Base-by-base conservation (phyloP, 208 protist species). In the Phytomonas sp. region DNA sequence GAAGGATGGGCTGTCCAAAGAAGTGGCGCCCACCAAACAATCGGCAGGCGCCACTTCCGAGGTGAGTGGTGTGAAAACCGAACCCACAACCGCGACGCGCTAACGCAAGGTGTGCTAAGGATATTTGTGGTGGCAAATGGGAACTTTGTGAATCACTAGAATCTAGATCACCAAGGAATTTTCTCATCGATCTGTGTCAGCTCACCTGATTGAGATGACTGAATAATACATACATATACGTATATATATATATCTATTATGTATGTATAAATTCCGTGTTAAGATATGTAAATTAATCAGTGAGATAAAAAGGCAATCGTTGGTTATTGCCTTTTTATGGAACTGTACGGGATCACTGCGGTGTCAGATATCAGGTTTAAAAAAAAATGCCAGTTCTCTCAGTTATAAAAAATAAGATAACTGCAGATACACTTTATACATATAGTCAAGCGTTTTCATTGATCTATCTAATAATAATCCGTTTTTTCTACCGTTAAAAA, bases 401-500 rank as follows among this genome's bases (percentile, higher is more conserved):
- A 12, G 7, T 10, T 40, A 40, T 49, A 49, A 49, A 49, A 49
- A 23, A 23, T 49, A 23, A 49, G 2, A 49, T 23, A 12, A 49
- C 7, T 49, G 3, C 19, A 49, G 40, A 49, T 16, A 49, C 40
- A 49, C 14, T 49, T 49, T 19, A 49, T 12, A 49, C 19, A 49
- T 4, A 49, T 19, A 23, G 40, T 64, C 19, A 23, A 42, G 36
- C 60, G 60, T 65, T 67, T 61, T 69, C 4, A 61, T 68, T 68
- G 60, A 65, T 72, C 26, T 69, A 65, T 65, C 6, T 63, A 32
- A 66, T 33, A 56, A 32, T 29, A 32, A 56, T 10, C 60, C 60
- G 2, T 65, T 65, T 42, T 33, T 71, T 70, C 29, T 70, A 66
- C 68, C 68, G 31, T 6, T 72, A 30, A 33, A 45, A 30, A 32